phyloP scores from a whole-genome alignment of 1,284 basidiomycete genomes.

The Leccinum subatratum region DNA sequence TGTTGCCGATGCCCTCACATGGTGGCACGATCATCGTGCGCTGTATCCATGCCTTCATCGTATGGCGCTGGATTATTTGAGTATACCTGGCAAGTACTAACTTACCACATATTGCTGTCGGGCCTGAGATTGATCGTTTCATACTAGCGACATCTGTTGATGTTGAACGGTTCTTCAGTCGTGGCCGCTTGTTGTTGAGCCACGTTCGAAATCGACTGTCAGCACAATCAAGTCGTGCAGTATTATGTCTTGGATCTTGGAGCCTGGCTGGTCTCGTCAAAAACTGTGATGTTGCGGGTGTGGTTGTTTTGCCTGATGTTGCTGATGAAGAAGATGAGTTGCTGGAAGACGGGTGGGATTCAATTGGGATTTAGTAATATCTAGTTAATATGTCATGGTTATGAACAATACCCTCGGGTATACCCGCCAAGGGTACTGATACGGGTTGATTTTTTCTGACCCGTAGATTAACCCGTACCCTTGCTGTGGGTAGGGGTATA shows the following conservation, averaged over 20 bases:
- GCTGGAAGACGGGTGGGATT: not conserved
- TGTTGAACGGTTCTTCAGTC: conserved; percentile 30
- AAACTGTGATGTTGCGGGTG: not conserved
- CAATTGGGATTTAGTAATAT: not conserved
- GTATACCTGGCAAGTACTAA: not conserved
- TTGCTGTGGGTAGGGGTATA: not conserved
- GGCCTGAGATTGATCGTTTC: not conserved
- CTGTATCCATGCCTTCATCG: not conserved
- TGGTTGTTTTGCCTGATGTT: not conserved
- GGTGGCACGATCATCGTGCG: not conserved
- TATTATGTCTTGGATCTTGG: conserved; percentile 26
- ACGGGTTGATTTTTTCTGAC: not conserved
- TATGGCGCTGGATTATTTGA: not conserved
- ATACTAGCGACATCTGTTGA: conserved; percentile 22
- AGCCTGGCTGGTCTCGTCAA: not conserved
- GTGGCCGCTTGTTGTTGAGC: conserved; percentile 19
- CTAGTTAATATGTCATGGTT: not conserved
- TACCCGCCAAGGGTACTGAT: not conserved
- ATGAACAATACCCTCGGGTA: not conserved
- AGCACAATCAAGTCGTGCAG: conserved; percentile 21
- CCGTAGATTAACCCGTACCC: not conserved
- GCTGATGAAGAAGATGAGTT: not conserved
- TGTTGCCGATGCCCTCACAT: not conserved
- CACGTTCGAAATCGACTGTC: conserved; percentile 25
- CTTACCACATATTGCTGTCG: not conserved